Evolutionary conservation across 148 eudicot species (phyloP).

Genomic region (Spergularia marina): DNA sequence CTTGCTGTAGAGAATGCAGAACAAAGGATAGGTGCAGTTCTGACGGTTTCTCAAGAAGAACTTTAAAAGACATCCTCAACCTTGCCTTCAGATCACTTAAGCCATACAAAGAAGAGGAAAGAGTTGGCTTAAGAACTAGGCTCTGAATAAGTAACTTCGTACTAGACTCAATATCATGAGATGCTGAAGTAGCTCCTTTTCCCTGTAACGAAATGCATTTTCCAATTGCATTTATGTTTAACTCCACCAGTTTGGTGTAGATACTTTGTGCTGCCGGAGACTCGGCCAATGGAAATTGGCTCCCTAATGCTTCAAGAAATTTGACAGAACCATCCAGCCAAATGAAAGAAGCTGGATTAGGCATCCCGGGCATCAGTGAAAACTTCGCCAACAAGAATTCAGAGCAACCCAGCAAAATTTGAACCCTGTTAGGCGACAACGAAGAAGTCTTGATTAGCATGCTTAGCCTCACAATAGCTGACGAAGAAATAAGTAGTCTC

Average conservation of each 20-base stretch:
- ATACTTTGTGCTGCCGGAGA: constrained; percentile 38
- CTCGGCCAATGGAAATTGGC: constrained; percentile 41
- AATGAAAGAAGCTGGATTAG: constrained; percentile 42
- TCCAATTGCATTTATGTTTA: constrained; percentile 72
- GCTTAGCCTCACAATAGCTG: constrained; percentile 66
- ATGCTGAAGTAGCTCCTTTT: constrained; percentile 64
- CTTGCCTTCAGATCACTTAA: constrained; percentile 57
- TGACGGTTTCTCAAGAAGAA: constrained; percentile 54
- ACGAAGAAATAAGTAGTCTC: constrained; percentile 64
- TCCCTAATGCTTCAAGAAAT: constrained; percentile 74
- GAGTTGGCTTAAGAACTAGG: constrained; percentile 29
- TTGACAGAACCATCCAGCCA: constrained; percentile 69
- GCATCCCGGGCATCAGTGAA: constrained; percentile 36
- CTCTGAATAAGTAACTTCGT: constrained; percentile 38
- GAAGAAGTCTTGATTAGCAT: constrained; percentile 44
- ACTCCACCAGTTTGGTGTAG: constrained; percentile 52
- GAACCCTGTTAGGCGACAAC: constrained; percentile 40
- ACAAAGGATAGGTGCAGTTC: constrained; percentile 56
- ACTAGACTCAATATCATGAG: constrained; percentile 66
- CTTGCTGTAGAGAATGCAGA: constrained; percentile 59
- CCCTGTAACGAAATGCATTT: constrained; percentile 84
- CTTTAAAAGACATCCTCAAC: constrained; percentile 62
- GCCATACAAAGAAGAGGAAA: constrained; percentile 31
- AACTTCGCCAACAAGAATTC: constrained; percentile 54
- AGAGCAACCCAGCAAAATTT: constrained; percentile 51